phyloP scores from a whole-genome alignment of 352 stramenopile species.

The Phytophthora agathidicida region DNA sequence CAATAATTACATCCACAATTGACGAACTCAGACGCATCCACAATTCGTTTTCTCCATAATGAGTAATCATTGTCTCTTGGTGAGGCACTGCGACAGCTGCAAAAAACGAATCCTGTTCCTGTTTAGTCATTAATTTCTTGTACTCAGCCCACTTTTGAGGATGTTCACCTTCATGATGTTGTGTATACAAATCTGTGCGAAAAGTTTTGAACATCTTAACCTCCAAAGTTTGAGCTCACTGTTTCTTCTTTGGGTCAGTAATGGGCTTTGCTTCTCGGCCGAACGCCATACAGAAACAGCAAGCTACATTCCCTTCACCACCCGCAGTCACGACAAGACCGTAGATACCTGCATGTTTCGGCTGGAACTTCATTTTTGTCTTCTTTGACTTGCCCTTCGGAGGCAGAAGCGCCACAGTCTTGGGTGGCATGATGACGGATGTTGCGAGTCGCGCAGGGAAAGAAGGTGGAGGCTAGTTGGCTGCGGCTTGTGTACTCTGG shows the following conservation, averaged over 20 bases:
- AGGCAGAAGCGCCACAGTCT: background rate
- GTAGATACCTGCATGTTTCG: background rate
- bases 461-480: no score
- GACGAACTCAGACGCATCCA: background rate
- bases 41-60: background rate
- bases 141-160: no score
- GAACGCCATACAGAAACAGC: no score
- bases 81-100: background rate
- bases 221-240: no score
- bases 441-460: background rate
- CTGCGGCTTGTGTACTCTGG: no score
- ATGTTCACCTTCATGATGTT: no score
- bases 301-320: no score
- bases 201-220: no score
- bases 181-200: no score
- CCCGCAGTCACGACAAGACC: no score
- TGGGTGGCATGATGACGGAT: background rate
- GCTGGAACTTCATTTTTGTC: background rate
- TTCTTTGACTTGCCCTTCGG: background rate
- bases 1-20: constrained; percentile 2
- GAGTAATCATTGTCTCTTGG: background rate
- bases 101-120: background rate
- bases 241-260: no score
- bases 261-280: no score
- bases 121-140: background rate